These are phyloP conservation scores for Gossypium arboreum DNA, from an alignment of 345 rosid species.

Conservation along the genomic window DNA sequence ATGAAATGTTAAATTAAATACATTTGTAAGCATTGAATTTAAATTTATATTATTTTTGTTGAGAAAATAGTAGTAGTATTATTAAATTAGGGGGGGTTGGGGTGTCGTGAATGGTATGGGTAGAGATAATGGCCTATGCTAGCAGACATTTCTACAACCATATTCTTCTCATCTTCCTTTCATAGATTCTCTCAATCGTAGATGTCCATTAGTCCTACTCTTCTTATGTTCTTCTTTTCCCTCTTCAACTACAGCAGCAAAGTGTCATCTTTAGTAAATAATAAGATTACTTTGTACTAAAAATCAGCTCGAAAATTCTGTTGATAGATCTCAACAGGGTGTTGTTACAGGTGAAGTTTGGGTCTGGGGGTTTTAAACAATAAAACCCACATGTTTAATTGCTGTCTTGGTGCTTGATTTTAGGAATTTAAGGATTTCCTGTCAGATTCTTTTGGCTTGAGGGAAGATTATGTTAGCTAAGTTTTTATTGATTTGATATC, in stretches of 20 bases:
- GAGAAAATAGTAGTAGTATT: not conserved
- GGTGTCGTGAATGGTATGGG: not conserved
- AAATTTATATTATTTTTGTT: no score
- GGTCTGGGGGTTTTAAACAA: slow-evolving; percentile 30
- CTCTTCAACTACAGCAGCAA: slow-evolving; percentile 6
- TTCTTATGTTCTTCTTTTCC: slow-evolving; percentile 19
- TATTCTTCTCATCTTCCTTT: slow-evolving; percentile 42
- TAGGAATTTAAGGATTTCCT: slow-evolving; percentile 20
- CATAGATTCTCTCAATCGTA: slow-evolving; percentile 34
- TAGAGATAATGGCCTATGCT: slow-evolving; percentile 35
- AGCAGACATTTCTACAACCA: slow-evolving; percentile 52
- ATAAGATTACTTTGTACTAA: not conserved
- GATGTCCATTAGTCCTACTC: slow-evolving; percentile 28
- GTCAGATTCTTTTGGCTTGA: slow-evolving; percentile 34
- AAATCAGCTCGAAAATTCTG: not conserved
- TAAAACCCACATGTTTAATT: slow-evolving; percentile 20
- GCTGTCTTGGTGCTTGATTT: slow-evolving; percentile 21
- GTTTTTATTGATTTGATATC: slow-evolving; percentile 18
- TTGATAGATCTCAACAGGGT: slow-evolving; percentile 21
- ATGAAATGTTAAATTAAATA: no score
- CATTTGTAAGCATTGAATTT: no score
- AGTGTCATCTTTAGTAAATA: not conserved
- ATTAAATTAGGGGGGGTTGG: not conserved
- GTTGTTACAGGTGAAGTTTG: slow-evolving; percentile 11
- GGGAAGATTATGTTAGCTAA: not conserved